Evolutionary conservation across 2,329 filamentous ascomycete genomes (phyloP).

Genomic region (Fusarium sp.): DNA sequence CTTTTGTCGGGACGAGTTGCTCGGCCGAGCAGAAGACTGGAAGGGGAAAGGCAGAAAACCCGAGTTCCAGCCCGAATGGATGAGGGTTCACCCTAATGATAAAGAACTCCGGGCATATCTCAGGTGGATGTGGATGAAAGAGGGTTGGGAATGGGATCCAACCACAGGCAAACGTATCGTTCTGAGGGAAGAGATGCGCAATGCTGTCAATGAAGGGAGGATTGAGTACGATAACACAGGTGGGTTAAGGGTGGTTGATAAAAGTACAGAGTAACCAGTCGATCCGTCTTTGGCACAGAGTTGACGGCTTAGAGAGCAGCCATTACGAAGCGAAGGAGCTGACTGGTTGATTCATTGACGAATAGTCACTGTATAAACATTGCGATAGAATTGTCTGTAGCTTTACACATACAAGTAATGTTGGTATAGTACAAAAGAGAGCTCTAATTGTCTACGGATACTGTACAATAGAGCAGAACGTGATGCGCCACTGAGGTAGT

Average conservation of each 20-base stretch:
- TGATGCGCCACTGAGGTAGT: slow-evolving; percentile 35
- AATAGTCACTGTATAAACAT: not conserved
- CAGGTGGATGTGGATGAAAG: slow-evolving; percentile 91
- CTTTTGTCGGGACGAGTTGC: slow-evolving; percentile 84
- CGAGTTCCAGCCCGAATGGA: slow-evolving; percentile 88
- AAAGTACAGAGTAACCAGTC: not conserved
- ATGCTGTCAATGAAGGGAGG: slow-evolving; percentile 67
- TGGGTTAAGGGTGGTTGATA: slow-evolving; percentile 57
- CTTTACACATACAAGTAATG: not conserved
- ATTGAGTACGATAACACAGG: slow-evolving; percentile 68
- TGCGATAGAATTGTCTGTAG: not conserved
- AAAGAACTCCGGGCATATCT: slow-evolving; percentile 91
- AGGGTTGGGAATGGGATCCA: slow-evolving; percentile 86
- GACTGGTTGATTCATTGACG: not conserved
- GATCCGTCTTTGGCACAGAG: not conserved
- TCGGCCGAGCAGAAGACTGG: slow-evolving; percentile 74
- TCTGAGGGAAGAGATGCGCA: slow-evolving; percentile 64
- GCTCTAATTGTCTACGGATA: not conserved
- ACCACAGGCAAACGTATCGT: slow-evolving; percentile 72
- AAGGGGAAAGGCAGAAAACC: slow-evolving; percentile 65
- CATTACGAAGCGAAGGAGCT: slow-evolving; percentile 2
- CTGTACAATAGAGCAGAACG: not conserved
- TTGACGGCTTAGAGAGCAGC: not conserved
- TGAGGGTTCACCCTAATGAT: slow-evolving; percentile 82
- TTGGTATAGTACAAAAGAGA: not conserved